Base-by-base conservation (phyloP, 768 basidiomycete species). In the Pleurotus platypus region DNA sequence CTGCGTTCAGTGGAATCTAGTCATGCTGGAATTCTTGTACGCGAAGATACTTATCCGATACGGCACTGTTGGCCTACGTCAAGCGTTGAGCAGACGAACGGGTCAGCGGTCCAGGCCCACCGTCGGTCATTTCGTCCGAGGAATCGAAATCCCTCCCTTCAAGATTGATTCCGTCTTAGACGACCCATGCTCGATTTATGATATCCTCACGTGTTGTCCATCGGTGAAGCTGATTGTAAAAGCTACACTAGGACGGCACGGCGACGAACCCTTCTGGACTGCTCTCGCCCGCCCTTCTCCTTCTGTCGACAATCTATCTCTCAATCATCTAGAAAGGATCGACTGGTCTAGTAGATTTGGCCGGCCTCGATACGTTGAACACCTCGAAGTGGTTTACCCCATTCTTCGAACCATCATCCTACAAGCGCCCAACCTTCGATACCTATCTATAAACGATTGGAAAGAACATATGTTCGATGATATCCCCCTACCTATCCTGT, bases 271-370 rank as follows among this genome's bases (percentile, higher is more conserved):
- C 51, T 54, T 54, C 27, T 54, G 51, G 51, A 18, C 51, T 8
- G 51, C 51, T 12, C 51, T 54, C 22, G 37, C 51, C 16, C 42
- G 37, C 12, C 51, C 51, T 18, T 54, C 51, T 6, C 38, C 51
- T 12, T 35, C 51, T 11, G 24, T 42, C 18, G 51, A 54, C 3
- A 18, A 42, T 11, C 24, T 54, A 7, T 39, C 39, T 5, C 51
- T 54, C 2, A 26, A n/a, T 18, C 35, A 42, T 20, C 39, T 54
- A 6, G 51, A 54, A 22, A 37, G 51, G 16, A 26, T 54, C 11
- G 51, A 54, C 15, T 54, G 51, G 51, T 54, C 51, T 12, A 54
- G 51, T 42, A n/a, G 51, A 30, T 20, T 54, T 37, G 51, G 51
- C 5, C 35, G 51, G n/a, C 15, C 42, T 2, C 51, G 51, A 15